phyloP scores from a whole-genome alignment of 2,329 filamentous ascomycete species.

The Pseudovirgaria hyperparasitica region DNA sequence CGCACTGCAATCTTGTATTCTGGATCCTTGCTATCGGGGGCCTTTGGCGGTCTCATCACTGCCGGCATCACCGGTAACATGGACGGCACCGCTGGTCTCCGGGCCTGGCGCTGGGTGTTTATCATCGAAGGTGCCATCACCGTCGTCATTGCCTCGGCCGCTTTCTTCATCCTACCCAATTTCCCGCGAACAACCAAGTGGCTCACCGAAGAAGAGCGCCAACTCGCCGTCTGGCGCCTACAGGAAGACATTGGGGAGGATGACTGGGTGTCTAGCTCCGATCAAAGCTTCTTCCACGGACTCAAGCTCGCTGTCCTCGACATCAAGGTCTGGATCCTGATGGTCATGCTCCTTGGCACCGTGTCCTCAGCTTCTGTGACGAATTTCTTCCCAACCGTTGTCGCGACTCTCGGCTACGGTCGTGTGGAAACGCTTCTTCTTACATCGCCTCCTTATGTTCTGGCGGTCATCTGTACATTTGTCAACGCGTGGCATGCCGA shows the following conservation, averaged over 20 bases:
- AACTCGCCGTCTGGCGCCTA: constrained; percentile 24
- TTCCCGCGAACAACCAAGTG: constrained; percentile 42
- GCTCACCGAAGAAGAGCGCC: constrained; percentile 26
- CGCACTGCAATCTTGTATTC: constrained; percentile 55
- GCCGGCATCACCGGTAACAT: constrained; percentile 55
- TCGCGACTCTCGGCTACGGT: constrained; percentile 29
- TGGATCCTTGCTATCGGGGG: constrained; percentile 56
- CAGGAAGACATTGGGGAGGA: constrained; percentile 27
- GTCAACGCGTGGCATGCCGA: constrained; percentile 60
- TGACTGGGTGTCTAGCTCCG: constrained; percentile 23
- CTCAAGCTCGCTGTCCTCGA: constrained; percentile 27
- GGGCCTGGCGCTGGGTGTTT: constrained; percentile 56
- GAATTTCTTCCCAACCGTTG: constrained; percentile 35
- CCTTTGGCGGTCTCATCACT: constrained; percentile 52
- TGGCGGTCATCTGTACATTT: constrained; percentile 48
- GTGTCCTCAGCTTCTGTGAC: constrained; percentile 27
- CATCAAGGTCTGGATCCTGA: constrained; percentile 27
- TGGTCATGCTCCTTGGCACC: constrained; percentile 24
- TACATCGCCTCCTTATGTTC: constrained; percentile 40
- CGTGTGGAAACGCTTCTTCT: constrained; percentile 37
- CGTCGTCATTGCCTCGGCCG: constrained; percentile 43
- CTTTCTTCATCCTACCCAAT: constrained; percentile 52
- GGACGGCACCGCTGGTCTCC: constrained; percentile 42
- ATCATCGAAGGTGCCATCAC: constrained; percentile 59
- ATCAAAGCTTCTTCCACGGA: constrained; percentile 26